Evolutionary conservation across 352 stramenopile genomes (phyloP).

Genomic region (Blastocystis hominis): DNA sequence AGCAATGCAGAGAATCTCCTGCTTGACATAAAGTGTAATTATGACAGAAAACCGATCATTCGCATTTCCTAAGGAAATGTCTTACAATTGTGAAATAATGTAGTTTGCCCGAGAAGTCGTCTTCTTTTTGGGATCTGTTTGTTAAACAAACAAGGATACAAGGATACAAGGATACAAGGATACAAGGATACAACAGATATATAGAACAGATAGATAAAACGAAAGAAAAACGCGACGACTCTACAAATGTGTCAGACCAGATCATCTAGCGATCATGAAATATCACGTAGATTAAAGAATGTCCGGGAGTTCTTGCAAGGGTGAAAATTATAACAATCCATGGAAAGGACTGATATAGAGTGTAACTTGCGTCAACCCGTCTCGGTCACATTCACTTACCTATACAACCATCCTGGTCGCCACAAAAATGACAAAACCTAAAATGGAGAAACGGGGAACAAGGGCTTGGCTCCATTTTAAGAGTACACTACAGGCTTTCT

Average conservation of each 20-base stretch:
- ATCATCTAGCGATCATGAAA: slow-evolving; percentile 7
- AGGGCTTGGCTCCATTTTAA: neutral
- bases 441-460: neutral
- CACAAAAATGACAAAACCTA: neutral
- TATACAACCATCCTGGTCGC: neutral
- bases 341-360: slow-evolving; percentile 24
- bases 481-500: neutral
- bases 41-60: neutral
- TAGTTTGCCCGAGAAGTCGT: neutral
- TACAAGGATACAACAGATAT: no score
- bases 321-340: slow-evolving; percentile 52
- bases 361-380: slow-evolving; percentile 27
- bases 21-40: neutral
- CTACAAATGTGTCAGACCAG: slow-evolving; percentile 41
- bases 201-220: no score
- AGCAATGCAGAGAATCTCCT: neutral
- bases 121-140: neutral
- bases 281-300: neutral
- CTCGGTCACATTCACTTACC: neutral
- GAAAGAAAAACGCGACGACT: no score
- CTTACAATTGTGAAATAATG: neutral
- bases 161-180: no score
- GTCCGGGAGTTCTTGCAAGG: slow-evolving; percentile 29
- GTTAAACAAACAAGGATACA: neutral
- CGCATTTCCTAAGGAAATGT: neutral